Base-by-base conservation (phyloP, 768 basidiomycete genomes). In the Artomyces pyxidatus region DNA sequence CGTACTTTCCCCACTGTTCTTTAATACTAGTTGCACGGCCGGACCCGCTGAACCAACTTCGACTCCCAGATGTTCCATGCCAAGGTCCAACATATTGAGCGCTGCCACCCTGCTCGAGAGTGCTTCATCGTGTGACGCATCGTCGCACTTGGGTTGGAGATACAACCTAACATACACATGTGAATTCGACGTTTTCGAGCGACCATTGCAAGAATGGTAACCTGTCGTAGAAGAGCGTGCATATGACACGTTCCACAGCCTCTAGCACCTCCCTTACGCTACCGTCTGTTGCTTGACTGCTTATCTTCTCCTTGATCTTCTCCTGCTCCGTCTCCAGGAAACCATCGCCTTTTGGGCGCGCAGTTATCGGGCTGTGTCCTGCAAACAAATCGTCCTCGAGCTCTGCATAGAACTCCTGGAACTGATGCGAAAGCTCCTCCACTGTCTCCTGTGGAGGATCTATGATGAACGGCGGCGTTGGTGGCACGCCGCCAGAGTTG, bases 21-120 rank as follows among this genome's bases (percentile, higher is more conserved):
- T 76, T 0, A 92, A 77, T 8, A 96, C 78, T 2, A 67, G 66
- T 41, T 84, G 75, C 11, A 95, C 68, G 21, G 69, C 69, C 42
- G 74, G 56, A 4, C 74, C 68, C 1, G 68, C 69, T 4, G 63
- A 55, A 2, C 80, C 82, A 0, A 89, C 78, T 45, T 90, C 83
- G 8, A 98, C 76, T 14, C 94, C 95, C 1, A 99, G 78, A 67
- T 98, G 93, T 32, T 86, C 84, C 9, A 98, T 70, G 2, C 82
- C 76, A 0, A 99, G 71, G 63, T 97, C 95, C 1, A 98, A 72
- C 74, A 93, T 78, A 56, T 94, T 93, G 39, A 99, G 71, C 1
- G 93, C 94, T 12, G 91, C 90, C 14, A 97, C 83, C 5, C 94
- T 81, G 59, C 82, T 87, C 0, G 93, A 81, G 3, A 99, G 71